Evolutionary conservation across 176 grass and related monocot species (phyloP), one percentile per base, ranked within the genome.

Genomic region (Aegilops longissima): DNA sequence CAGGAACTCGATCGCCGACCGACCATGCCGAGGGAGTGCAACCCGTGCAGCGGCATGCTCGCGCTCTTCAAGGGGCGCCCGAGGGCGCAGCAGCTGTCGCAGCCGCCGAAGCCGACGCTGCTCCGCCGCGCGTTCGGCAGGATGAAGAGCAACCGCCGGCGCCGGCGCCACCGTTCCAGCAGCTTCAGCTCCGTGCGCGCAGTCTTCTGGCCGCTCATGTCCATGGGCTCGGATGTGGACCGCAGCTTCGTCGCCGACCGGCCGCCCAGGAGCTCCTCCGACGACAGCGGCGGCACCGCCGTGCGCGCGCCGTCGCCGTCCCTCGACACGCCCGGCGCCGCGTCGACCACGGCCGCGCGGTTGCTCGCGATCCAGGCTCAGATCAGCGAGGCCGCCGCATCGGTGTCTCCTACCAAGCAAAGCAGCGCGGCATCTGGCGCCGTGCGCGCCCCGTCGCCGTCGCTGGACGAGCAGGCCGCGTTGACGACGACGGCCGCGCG

Each of bases 201-300:
- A 0, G 84, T 96, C 4, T 93, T 96, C 89, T 96, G 94, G 94
- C 94, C 94, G 17, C 81, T 96, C 30, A 91, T 90, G 85, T 93
- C 94, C 2, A 90, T 96, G 87, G 81, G 89, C 0, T 96, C 91
- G 4, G 94, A 96, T 2, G 63, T 61, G 63, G 80, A 92, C 77
- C 83, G 63, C 34, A 24, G 44, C 80, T 74, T 73, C 39, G 49
- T 17, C 77, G 38, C 13, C 36, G 63, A 54, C 65, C 30, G 12
- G 17, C 77, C 72, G 38, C 81, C 84, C 2, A 9, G 36, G 80
- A 36, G 66, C 10, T 63, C 35, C 24, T 80, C 80, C 35, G 63
- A 36, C 25, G 52, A 61, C 20, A 23, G n/a, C 84, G 24, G 45
- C 70, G 4, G 10, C 20, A 45, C 65, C 9, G 58, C 65, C 0